Conservation (phyloP, 768 basidiomycete genomes). For the Sarcodon sp. region DNA sequence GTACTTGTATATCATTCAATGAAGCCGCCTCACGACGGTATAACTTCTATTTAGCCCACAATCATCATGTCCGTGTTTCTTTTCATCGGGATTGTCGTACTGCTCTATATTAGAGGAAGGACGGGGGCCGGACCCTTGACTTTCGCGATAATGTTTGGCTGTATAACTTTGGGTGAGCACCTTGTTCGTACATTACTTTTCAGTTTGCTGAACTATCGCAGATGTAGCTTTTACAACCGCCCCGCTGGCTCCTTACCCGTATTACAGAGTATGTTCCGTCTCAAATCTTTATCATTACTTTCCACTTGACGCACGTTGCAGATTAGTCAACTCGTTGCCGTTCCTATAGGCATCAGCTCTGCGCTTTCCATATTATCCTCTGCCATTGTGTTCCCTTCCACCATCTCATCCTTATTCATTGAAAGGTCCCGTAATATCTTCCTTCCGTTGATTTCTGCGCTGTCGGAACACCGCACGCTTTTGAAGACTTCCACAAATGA, state of each 20-base stretch:
- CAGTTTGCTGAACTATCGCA: slow-evolving; percentile 10
- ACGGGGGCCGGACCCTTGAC: slow-evolving; percentile 53
- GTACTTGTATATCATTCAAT: slow-evolving; percentile 7
- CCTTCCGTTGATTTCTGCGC: slow-evolving; percentile 29
- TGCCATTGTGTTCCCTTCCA: slow-evolving; percentile 46
- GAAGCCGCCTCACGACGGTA: slow-evolving; percentile 7
- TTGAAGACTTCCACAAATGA: slow-evolving; percentile 31
- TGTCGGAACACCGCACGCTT: slow-evolving; percentile 32
- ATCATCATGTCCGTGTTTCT: slow-evolving; percentile 51
- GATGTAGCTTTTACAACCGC: slow-evolving; percentile 50
- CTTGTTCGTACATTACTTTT: slow-evolving; percentile 4
- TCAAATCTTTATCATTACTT: not conserved
- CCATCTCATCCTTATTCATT: slow-evolving; percentile 49
- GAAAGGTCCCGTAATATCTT: slow-evolving; percentile 33
- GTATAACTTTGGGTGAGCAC: slow-evolving; percentile 39
- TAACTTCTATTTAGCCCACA: slow-evolving; percentile 29
- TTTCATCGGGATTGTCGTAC: slow-evolving; percentile 41
- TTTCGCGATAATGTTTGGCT: slow-evolving; percentile 41
- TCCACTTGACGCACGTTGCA: slow-evolving; percentile 9
- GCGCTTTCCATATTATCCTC: slow-evolving; percentile 40
- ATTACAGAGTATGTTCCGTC: slow-evolving; percentile 29
- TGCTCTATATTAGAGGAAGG: slow-evolving; percentile 47
- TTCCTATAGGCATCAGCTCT: slow-evolving; percentile 50
- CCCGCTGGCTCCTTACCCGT: slow-evolving; percentile 50
- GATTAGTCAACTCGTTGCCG: slow-evolving; percentile 35